A percentile compares a stretch with the other conserved stretches of the same genome.
Conservation (phyloP, 805 yeast species). For the Ogataea nitratoaversa region DNA sequence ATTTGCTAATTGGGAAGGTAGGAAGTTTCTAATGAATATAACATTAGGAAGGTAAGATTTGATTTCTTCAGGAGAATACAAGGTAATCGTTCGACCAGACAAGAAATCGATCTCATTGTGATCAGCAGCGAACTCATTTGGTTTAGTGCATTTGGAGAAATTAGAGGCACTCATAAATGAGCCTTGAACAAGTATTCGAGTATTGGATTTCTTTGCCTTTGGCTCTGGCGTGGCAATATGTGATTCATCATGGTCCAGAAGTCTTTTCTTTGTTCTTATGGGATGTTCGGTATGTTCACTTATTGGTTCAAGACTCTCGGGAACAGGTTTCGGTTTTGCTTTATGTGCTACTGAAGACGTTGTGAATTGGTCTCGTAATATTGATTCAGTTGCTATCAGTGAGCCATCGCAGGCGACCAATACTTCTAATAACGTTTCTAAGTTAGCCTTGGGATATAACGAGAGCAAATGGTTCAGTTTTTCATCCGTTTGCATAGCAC, state of each 20-base stretch:
- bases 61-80: conserved; percentile 51
- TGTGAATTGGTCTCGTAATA: conserved; percentile 36
- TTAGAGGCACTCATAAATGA: too few relatives aligned
- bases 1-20: conserved; percentile 49
- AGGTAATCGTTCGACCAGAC: conserved; percentile 16
- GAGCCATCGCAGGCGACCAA: conserved; percentile 53
- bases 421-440: conserved; percentile 43
- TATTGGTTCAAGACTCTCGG: too few relatives aligned
- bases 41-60: conserved; percentile 46
- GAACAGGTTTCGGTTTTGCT: background rate
- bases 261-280: too few relatives aligned
- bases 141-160: too few relatives aligned
- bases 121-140: too few relatives aligned
- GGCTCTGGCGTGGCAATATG: too few relatives aligned
- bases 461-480: conserved; percentile 35
- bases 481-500: conserved; percentile 30
- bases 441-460: conserved; percentile 41
- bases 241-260: too few relatives aligned
- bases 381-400: conserved; percentile 34
- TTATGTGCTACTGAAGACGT: too few relatives aligned
- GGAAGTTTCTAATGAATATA: conserved; percentile 44
- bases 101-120: background rate
- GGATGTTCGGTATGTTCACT: background rate
- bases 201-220: too few relatives aligned
- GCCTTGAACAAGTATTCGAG: too few relatives aligned